Conservation (phyloP, 169 alveolate genomes). For the Eimeria falciformis region DNA sequence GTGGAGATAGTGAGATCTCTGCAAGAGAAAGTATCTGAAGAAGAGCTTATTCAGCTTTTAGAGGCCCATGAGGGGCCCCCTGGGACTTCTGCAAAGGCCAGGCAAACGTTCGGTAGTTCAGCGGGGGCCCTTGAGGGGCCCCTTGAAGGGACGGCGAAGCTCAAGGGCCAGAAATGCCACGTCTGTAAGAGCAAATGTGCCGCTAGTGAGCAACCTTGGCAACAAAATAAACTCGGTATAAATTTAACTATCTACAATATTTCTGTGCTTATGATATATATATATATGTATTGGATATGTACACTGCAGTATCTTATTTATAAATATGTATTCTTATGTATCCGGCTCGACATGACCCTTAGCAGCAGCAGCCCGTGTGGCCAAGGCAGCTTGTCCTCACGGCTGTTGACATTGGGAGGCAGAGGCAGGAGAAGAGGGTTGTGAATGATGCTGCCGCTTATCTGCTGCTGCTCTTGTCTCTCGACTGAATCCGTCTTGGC, state of each 20-base stretch:
- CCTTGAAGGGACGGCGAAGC: neutral
- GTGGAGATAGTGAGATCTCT: conserved; percentile 11
- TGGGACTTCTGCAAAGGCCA: too few species aligned
- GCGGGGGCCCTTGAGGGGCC: neutral
- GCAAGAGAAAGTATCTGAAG: neutral
- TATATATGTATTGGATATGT: neutral
- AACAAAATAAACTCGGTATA: neutral
- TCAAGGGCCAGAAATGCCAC: neutral
- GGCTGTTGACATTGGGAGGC: neutral
- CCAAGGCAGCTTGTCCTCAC: too few species aligned
- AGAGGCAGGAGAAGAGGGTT: neutral
- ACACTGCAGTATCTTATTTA: neutral
- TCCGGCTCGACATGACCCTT: neutral
- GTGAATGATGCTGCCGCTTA: neutral
- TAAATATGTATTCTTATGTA: neutral
- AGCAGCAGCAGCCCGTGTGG: neutral
- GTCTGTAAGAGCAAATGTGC: neutral
- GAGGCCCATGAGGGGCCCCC: neutral
- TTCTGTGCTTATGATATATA: neutral
- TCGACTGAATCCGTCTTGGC: neutral
- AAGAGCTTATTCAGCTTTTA: neutral
- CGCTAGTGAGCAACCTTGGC: neutral
- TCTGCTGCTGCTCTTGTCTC: neutral
- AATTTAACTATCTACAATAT: too few species aligned
- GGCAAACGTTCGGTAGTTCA: neutral